Base-by-base conservation (phyloP, 2,329 filamentous ascomycete genomes). In the Verticillium albo-atrum region DNA sequence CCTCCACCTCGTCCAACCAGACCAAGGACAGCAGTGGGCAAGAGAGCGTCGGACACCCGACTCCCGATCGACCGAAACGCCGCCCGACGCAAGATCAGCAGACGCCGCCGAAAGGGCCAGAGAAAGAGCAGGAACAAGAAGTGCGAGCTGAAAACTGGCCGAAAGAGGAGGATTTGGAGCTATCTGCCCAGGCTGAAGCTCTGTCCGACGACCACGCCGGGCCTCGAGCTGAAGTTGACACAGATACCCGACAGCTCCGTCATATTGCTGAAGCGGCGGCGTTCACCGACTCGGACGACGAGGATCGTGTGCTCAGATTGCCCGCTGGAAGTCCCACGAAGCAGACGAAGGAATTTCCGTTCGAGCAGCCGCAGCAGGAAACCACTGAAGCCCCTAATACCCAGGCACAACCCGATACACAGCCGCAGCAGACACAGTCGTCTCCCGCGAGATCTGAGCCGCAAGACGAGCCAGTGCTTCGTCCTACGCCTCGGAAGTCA, bases 401-500 rank as follows among this genome's bases (percentile, higher is more conserved):
- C 30, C 30, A 32, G 30, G 14, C 30, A 32, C 42, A 23, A 20
- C 10, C 42, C 7, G n/a, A 50, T 6, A 50, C 20, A 25, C n/a
- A 23, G 20, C 42, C 42, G 20, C 42, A 50, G 42, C 3, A 50
- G 42, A 50, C 20, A 23, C 42, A 50, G 42, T 50, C 42, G 42
- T 50, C 42, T 50, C 10, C 42, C 25, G 42, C 42, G 20, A 50
- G 42, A 12, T 23, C n/a, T 4, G 42, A 50, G 9, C 42, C 56
- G 34, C 23, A 20, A 32, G 51, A 56, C 56, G 61, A 65, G 61
- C 64, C 60, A 61, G 63, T 63, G 63, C 57, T 57, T 56, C 55
- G 32, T 58, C 60, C 61, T 20, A 55, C 58, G 47, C 57, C 55
- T 23, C 70, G 67, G 64, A 75, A 71, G 64, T 70, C 75, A 32